Evolutionary conservation across 306 rosid genomes (phyloP).

Genomic region (Gillenia trifoliata): DNA sequence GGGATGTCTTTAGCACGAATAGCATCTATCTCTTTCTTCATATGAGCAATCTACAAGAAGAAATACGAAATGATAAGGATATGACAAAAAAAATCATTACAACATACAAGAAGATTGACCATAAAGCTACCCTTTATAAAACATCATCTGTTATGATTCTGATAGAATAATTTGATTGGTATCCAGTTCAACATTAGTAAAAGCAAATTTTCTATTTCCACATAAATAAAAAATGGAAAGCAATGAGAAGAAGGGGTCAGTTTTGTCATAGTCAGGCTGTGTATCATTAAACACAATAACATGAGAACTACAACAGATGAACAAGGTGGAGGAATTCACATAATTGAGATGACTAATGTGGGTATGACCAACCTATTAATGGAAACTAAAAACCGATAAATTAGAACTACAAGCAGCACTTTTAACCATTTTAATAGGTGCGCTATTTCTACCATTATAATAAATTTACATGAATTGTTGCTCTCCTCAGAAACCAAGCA

Average conservation of each 20-base stretch:
- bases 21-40: conserved; percentile 95
- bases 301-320: not conserved
- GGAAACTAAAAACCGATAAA: not conserved
- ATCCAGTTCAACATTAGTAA: not conserved
- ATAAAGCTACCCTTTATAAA: not conserved
- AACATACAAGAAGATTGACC: not conserved
- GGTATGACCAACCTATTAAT: not conserved
- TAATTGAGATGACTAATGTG: not conserved
- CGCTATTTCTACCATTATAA: not conserved
- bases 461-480: not conserved
- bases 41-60: conserved; percentile 64
- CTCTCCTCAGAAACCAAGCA: not conserved
- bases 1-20: conserved; percentile 91
- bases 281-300: not conserved
- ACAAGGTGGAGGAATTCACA: not conserved
- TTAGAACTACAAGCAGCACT: not conserved
- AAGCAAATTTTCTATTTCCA: not conserved
- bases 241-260: not conserved
- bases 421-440: not conserved
- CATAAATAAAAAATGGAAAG: not conserved
- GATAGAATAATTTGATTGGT: not conserved
- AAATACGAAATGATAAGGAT: not conserved
- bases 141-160: not conserved
- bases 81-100: conserved; percentile 15
- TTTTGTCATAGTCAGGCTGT: not conserved